Conservation (phyloP, 2,329 filamentous ascomycete species). For the Hymenoscyphus fraxineus region DNA sequence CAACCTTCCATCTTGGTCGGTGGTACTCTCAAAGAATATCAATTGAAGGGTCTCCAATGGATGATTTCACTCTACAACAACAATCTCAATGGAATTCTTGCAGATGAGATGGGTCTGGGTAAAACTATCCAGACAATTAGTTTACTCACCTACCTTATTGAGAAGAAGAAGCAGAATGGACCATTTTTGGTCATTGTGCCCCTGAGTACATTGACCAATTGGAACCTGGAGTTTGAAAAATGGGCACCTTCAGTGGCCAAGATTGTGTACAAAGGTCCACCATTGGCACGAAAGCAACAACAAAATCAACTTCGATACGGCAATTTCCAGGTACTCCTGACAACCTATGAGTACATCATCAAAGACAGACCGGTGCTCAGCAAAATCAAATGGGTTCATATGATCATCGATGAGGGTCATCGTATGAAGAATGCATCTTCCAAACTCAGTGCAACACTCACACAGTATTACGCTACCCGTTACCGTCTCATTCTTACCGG, state of each 20-base stretch:
- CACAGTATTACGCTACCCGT: slow-evolving; percentile 89
- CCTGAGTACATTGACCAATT: slow-evolving; percentile 94
- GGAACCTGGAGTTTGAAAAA: slow-evolving; percentile 98
- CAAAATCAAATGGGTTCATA: slow-evolving; percentile 99
- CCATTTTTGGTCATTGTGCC: slow-evolving; percentile 97
- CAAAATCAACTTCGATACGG: slow-evolving; percentile 93
- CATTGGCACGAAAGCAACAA: slow-evolving; percentile 79
- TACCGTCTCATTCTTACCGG: slow-evolving; percentile 96
- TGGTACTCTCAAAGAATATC: slow-evolving; percentile 93
- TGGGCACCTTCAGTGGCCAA: slow-evolving; percentile 87
- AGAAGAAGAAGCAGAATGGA: slow-evolving; percentile 86
- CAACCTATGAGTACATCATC: slow-evolving; percentile 99
- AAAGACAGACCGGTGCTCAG: slow-evolving; percentile 92
- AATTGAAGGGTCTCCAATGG: slow-evolving; percentile 97
- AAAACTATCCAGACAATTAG: slow-evolving; percentile 99
- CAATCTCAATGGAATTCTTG: slow-evolving; percentile 97
- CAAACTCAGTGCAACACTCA: slow-evolving; percentile 91
- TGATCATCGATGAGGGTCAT: slow-evolving; percentile 99
- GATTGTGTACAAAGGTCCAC: slow-evolving; percentile 96
- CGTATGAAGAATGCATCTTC: slow-evolving; percentile 99
- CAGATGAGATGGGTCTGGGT: slow-evolving; percentile 99
- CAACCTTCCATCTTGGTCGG: slow-evolving; percentile 87
- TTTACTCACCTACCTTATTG: slow-evolving; percentile 94
- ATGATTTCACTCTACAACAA: slow-evolving; percentile 99
- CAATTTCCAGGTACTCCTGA: slow-evolving; percentile 92